Percentiles rank a stretch among this genome's conserved stretches.
Conservation (phyloP, 306 rosid genomes). For the Clitoria ternatea region DNA sequence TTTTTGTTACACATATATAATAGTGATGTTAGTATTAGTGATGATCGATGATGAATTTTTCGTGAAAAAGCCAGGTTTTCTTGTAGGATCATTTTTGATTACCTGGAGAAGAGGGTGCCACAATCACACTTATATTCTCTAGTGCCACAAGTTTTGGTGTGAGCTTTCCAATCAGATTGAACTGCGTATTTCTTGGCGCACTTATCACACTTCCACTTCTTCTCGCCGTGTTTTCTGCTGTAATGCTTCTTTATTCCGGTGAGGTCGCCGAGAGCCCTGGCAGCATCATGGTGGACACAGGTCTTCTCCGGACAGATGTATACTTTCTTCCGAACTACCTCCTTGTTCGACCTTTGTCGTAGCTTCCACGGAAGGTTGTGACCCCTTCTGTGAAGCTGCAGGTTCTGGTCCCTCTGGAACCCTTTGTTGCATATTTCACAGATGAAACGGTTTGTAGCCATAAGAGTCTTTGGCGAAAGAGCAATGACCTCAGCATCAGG, state of each 20-base stretch:
- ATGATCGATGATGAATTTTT: no score
- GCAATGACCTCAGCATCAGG: constrained; percentile 90
- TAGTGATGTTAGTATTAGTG: no score
- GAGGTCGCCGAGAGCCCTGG: constrained; percentile 83
- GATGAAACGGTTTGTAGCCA: constrained; percentile 79
- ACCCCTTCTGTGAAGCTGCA: constrained; percentile 80
- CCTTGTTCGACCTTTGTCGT: constrained; percentile 57
- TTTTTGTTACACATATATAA: no score
- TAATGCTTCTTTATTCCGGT: constrained; percentile 86
- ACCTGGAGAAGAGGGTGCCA: constrained; percentile 89
- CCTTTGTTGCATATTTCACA: constrained; percentile 95
- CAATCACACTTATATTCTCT: constrained; percentile 84
- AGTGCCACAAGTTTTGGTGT: constrained; percentile 84
- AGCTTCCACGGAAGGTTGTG: constrained; percentile 92
- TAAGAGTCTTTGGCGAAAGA: constrained; percentile 72
- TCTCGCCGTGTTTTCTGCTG: constrained; percentile 85
- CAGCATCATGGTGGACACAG: constrained; percentile 78
- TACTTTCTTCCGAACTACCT: constrained; percentile 67
- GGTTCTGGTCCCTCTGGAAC: constrained; percentile 82
- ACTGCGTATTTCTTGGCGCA: constrained; percentile 87
- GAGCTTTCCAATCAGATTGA: constrained; percentile 96
- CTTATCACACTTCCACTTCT: constrained; percentile 92
- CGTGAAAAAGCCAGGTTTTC: no score
- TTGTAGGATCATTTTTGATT: no score
- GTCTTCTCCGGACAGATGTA: constrained; percentile 79